These are phyloP conservation scores for Trichoderma simmonsii DNA, from an alignment of 2,329 filamentous ascomycete species.

Conservation along the genomic window DNA sequence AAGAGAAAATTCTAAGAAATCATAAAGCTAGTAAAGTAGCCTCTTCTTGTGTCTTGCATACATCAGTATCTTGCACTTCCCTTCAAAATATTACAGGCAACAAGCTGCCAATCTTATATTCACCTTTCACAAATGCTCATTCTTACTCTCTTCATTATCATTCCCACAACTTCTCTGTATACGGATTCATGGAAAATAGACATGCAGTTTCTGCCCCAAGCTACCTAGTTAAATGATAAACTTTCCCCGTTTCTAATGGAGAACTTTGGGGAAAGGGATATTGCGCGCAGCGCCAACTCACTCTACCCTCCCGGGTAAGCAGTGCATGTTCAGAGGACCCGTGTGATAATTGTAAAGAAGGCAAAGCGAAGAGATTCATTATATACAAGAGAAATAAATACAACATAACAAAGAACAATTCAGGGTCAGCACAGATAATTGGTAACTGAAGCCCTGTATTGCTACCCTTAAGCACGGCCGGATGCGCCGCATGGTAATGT, in stretches of 20 bases:
- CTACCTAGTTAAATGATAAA: no score
- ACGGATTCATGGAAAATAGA: neutral
- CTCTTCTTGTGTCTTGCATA: no score
- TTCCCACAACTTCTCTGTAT: neutral
- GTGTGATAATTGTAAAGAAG: neutral
- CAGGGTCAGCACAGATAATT: fast-evolving
- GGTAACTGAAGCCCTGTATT: neutral
- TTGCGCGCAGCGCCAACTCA: neutral
- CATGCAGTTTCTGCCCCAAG: no score
- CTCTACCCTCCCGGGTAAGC: neutral
- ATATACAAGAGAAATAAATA: neutral
- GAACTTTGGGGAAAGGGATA: neutral
- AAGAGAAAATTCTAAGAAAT: no score
- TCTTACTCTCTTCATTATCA: no score
- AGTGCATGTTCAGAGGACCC: neutral
- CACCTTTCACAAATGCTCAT: no score
- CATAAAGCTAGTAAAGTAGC: no score
- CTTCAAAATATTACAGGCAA: no score
- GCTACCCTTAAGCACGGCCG: neutral
- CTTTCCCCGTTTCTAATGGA: no score
- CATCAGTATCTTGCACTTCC: no score
- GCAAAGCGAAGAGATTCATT: neutral
- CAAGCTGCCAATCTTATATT: no score
- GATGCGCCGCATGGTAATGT: neutral
- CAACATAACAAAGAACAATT: neutral